Conservation (phyloP, 768 basidiomycete genomes). For the Naematelia aurantialba region DNA sequence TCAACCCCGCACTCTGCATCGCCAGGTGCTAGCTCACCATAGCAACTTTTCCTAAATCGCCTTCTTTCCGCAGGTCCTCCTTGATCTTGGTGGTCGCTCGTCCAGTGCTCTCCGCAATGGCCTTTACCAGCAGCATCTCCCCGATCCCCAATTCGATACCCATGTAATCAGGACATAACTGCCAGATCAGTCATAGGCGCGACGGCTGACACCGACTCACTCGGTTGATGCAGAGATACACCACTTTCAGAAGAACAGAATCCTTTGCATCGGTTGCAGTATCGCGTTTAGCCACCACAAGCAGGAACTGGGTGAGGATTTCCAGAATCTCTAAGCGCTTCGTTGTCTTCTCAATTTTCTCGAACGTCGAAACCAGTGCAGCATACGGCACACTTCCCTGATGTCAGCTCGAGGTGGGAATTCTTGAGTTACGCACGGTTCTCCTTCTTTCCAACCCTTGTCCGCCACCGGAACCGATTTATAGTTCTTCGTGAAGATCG, state of each 20-base stretch:
- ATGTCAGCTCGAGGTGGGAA: conserved; percentile 11
- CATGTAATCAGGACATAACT: conserved; percentile 92
- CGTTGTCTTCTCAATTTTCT: conserved; percentile 86
- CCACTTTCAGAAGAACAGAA: conserved; percentile 66
- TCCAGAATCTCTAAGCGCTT: conserved; percentile 91
- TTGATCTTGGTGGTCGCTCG: conserved; percentile 77
- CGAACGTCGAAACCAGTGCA: conserved; percentile 81
- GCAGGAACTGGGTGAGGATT: conserved; percentile 78
- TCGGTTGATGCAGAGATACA: conserved; percentile 95
- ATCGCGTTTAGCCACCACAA: conserved; percentile 83
- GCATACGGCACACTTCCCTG: conserved; percentile 79
- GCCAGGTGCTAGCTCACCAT: conserved; percentile 59
- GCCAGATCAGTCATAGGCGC: conserved; percentile 2
- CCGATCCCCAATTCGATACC: conserved; percentile 95
- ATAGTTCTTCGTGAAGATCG: conserved; percentile 43
- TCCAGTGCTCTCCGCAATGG: conserved; percentile 93
- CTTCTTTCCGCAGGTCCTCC: conserved; percentile 86
- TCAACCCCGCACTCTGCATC: background rate
- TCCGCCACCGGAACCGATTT: conserved; percentile 52
- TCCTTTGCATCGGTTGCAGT: conserved; percentile 68
- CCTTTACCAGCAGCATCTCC: conserved; percentile 88
- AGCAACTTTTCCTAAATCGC: conserved; percentile 94
- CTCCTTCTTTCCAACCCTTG: conserved; percentile 74
- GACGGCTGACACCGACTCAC: conserved; percentile 55
- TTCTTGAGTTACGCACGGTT: conserved; percentile 61